Evolutionary conservation across 768 basidiomycete species (phyloP).

Genomic region (Holtermanniella nyarrowii): DNA sequence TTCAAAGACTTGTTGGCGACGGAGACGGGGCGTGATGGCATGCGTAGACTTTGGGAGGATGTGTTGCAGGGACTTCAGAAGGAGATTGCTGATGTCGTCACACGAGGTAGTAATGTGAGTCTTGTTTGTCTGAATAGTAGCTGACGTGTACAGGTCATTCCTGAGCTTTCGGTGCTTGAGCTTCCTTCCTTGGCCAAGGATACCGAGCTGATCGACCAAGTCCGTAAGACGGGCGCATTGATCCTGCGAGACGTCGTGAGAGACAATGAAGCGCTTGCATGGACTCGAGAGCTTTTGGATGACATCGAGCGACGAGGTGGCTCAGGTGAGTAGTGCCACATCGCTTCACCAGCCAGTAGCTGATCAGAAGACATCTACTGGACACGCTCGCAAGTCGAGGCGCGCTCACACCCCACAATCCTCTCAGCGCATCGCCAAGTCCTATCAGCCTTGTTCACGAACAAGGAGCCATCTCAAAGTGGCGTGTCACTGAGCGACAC

Average conservation of each 20-base stretch:
- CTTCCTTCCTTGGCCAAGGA: not conserved
- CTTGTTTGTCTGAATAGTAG: not conserved
- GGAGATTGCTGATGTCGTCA: not conserved
- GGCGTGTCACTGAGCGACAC: not conserved
- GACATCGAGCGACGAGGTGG: slow-evolving; percentile 11
- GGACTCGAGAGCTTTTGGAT: slow-evolving; percentile 13
- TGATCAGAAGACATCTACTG: slow-evolving; percentile 19
- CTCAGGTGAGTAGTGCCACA: slow-evolving; percentile 9
- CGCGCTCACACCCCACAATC: slow-evolving; percentile 19
- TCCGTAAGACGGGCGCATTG: slow-evolving; percentile 15
- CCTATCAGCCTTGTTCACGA: slow-evolving; percentile 5
- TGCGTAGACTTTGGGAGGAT: not conserved
- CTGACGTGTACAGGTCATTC: not conserved
- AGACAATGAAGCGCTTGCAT: slow-evolving; percentile 16
- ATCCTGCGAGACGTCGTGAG: slow-evolving; percentile 28
- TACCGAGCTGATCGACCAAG: not conserved
- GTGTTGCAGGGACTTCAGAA: not conserved
- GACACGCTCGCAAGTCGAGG: slow-evolving; percentile 15
- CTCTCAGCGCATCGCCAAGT: slow-evolving; percentile 17
- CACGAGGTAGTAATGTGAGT: not conserved
- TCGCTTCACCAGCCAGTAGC: not conserved
- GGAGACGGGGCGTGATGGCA: not conserved
- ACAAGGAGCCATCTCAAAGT: not conserved
- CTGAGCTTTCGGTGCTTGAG: not conserved
- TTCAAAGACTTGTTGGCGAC: not conserved